Conservation (phyloP, 495 filamentous ascomycete species). For the Sabuloglossum arenarium region DNA sequence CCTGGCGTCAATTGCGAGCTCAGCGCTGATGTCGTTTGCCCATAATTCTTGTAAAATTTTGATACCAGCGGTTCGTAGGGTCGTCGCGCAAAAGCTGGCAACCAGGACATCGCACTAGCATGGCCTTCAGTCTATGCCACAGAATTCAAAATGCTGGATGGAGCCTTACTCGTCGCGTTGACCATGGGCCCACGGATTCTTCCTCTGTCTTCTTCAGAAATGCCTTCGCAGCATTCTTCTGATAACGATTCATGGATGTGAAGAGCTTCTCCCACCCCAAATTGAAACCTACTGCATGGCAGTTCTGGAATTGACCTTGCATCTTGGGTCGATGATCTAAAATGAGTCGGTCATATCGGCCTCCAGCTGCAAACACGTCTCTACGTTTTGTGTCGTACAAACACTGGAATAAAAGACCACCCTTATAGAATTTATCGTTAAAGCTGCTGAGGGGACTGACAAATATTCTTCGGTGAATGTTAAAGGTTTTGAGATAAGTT, state of each 20-base stretch:
- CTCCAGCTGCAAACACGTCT: conserved; percentile 83
- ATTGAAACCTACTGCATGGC: conserved; percentile 81
- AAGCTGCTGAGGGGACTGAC: conserved; percentile 69
- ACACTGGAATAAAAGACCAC: conserved; percentile 79
- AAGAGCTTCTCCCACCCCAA: conserved; percentile 70
- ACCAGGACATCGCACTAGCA: conserved; percentile 68
- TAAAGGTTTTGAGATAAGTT: conserved; percentile 52
- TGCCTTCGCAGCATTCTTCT: conserved; percentile 35
- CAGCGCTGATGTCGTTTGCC: conserved; percentile 69
- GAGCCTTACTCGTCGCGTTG: conserved; percentile 37
- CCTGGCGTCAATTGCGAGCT: conserved; percentile 59
- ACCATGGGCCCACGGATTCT: conserved; percentile 27
- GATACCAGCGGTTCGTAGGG: conserved; percentile 53
- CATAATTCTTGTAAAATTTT: conserved; percentile 64
- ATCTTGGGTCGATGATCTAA: conserved; percentile 42
- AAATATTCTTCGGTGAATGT: conserved; percentile 58
- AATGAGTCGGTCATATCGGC: conserved; percentile 79
- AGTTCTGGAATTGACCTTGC: conserved; percentile 21
- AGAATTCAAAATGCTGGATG: background rate
- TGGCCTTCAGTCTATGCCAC: conserved; percentile 6
- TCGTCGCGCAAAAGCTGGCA: conserved; percentile 58
- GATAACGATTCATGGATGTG: conserved; percentile 39
- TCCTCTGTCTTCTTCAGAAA: conserved; percentile 46
- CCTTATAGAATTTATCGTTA: conserved; percentile 82
- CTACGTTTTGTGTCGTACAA: conserved; percentile 67